Base-by-base conservation (phyloP, 306 rosid genomes). In the Myrica gale region DNA sequence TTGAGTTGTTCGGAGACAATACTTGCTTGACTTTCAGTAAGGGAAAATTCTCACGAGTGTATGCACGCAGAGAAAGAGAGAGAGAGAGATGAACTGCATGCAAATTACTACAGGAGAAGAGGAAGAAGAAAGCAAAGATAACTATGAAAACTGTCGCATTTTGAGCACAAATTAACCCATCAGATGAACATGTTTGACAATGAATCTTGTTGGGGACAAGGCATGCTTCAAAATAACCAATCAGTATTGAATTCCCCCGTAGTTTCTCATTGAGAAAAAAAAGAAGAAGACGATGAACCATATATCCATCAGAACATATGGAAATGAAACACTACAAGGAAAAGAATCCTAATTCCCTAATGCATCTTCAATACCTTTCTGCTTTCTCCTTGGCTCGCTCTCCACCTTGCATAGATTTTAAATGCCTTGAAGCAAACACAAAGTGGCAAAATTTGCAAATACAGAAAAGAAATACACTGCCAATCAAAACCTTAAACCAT, bases 391-490 rank as follows among this genome's bases (percentile, higher is more conserved):
- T 53, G 37, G 85, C 89, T 85, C 69, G 81, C 74, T 95, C 93
- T 92, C 76, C 74, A 85, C 97, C 93, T 89, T 95, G 86, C 86
- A 88, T 44, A 82, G 45, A 84, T 58, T 42, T 74, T 43, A 83
- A 82, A 80, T 54, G 66, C 44, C 78, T 74, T 81, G 73, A 5
- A 50, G 71, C 51, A 62, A 62, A 43, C 65, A 67, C 45, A 60
- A 79, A 67, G 13, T 45, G 12, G 46, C 39, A 41, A 21, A 23
- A 56, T 74, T 61, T 72, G 51, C 76, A 60, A 23, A 65, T 17
- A 39, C 50, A 7, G 7, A 21, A 46, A n/a, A 48, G 52, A 45
- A 71, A 41, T 70, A 71, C 17, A 65, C 73, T 66, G 83, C 73
- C 39, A 45, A 69, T 48, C 47, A 65, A 66, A 62, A 65, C 48